These are phyloP conservation scores for Candida krabiensis DNA, from an alignment of 805 yeast species.

Conservation along the genomic window DNA sequence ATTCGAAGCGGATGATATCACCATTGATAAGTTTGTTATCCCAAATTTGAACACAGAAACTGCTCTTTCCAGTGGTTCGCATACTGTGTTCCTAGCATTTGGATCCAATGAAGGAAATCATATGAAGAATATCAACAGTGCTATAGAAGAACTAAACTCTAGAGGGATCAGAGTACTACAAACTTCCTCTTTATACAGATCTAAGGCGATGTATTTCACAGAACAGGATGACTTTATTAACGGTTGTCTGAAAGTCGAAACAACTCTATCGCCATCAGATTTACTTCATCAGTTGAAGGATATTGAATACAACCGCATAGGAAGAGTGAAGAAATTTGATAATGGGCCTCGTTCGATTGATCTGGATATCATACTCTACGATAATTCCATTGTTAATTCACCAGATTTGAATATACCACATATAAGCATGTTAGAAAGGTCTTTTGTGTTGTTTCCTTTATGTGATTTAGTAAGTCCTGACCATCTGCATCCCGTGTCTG, in stretches of 20 bases:
- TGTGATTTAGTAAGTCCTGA: constrained; percentile 75
- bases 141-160: constrained; percentile 48
- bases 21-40: constrained; percentile 19
- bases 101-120: constrained; percentile 87
- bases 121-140: constrained; percentile 54
- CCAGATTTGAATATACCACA: constrained; percentile 78
- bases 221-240: constrained; percentile 83
- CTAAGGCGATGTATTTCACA: constrained; percentile 87
- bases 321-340: constrained; percentile 73
- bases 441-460: constrained; percentile 87
- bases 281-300: constrained; percentile 62
- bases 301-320: constrained; percentile 72
- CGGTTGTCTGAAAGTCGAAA: constrained; percentile 73
- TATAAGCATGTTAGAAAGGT: constrained; percentile 80
- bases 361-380: constrained; percentile 80
- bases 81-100: constrained; percentile 74
- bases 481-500: constrained; percentile 77
- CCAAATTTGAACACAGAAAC: constrained; percentile 33
- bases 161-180: constrained; percentile 47
- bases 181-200: constrained; percentile 78
- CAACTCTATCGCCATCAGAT: constrained; percentile 61
- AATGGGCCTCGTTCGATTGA: constrained; percentile 95
- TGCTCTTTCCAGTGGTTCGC: constrained; percentile 24
- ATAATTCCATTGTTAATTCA: constrained; percentile 53
- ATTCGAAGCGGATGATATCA: constrained; percentile 19